Evolutionary conservation across 352 stramenopile species (phyloP).

Genomic region (Phytophthora pinifolia): DNA sequence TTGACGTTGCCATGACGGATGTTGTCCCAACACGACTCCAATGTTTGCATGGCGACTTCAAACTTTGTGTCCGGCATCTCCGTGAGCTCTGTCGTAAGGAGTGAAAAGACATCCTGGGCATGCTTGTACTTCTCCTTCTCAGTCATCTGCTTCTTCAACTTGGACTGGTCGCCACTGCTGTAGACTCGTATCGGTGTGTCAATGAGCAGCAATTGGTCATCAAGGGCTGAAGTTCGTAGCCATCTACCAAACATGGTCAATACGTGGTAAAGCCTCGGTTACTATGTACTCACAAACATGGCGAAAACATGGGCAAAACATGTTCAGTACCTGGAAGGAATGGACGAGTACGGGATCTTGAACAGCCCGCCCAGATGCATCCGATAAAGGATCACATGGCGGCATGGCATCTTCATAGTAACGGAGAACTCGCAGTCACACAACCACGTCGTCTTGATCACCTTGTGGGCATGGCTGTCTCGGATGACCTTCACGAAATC

Average conservation of each 20-base stretch:
- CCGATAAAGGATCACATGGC: conserved; percentile 3
- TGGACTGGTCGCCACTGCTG: background rate
- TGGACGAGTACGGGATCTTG: background rate
- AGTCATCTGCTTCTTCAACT: background rate
- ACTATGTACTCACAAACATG: no score
- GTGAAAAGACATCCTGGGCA: background rate
- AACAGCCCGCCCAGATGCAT: background rate
- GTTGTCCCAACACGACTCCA: background rate
- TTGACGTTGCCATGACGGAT: background rate
- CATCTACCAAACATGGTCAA: background rate
- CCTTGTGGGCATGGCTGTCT: background rate
- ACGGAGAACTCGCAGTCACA: conserved; percentile 1
- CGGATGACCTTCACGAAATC: background rate
- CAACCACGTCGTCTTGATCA: conserved; percentile 1
- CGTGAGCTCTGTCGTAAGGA: background rate
- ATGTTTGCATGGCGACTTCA: background rate
- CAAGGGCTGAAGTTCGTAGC: background rate
- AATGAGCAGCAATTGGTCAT: background rate
- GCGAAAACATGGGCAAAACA: no score
- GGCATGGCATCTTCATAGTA: conserved; percentile 2
- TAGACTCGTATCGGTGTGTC: background rate
- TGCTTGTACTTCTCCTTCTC: conserved; percentile 10
- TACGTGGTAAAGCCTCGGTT: no score
- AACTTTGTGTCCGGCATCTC: background rate
- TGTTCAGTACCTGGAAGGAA: background rate